These are phyloP conservation scores for Neocucurbitaria cava DNA, from an alignment of 2,329 filamentous ascomycete genomes.

Conservation along the genomic window DNA sequence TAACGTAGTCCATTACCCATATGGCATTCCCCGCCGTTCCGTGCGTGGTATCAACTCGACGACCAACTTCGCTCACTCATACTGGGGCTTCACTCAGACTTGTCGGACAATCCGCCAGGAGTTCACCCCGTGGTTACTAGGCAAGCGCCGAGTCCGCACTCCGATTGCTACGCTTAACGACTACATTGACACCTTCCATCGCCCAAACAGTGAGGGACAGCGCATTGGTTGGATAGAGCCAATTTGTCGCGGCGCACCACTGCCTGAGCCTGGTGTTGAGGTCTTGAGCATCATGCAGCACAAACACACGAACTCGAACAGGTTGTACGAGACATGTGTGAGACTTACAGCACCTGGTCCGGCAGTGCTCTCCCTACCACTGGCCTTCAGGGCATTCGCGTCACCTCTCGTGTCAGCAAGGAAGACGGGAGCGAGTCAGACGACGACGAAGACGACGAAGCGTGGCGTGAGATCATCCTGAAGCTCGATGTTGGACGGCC, in stretches of 20 bases:
- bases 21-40: constrained; percentile 10
- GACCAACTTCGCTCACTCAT: constrained; percentile 11
- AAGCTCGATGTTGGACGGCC: neutral
- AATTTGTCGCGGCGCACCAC: constrained; percentile 1
- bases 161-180: constrained; percentile 6
- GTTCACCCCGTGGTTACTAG: constrained; percentile 8
- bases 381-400: neutral
- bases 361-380: neutral
- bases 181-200: constrained; percentile 12
- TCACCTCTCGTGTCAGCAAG: neutral
- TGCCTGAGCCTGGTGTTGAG: constrained; percentile 7
- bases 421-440: neutral
- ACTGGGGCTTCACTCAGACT: constrained; percentile 11
- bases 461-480: constrained; percentile 1
- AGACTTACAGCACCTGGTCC: neutral
- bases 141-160: constrained; percentile 8
- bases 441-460: neutral
- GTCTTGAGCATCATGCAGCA: constrained; percentile 1
- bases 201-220: neutral
- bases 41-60: neutral
- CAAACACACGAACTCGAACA: neutral
- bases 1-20: constrained; percentile 9
- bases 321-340: constrained; percentile 1
- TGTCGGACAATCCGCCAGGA: constrained; percentile 2
- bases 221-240: constrained; percentile 3